These are phyloP conservation scores for Camelina laxa DNA, from an alignment of 345 rosid species.

Conservation along the genomic window DNA sequence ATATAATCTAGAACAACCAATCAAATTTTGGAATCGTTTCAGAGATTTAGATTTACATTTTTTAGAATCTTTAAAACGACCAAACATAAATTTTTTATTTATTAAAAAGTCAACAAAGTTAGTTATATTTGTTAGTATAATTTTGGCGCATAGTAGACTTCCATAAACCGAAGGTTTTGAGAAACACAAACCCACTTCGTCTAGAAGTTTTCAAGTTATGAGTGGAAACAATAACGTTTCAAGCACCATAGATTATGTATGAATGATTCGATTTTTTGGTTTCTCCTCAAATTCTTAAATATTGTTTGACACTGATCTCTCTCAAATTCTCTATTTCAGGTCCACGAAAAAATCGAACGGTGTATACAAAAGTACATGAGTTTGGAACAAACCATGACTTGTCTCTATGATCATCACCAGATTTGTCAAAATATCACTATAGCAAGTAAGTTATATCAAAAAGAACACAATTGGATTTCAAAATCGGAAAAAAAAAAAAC, in stretches of 20 bases:
- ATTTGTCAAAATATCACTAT: neutral
- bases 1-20: too few relatives aligned
- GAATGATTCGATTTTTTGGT: neutral
- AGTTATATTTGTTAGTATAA: too few relatives aligned
- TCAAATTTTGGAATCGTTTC: too few relatives aligned
- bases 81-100: too few relatives aligned
- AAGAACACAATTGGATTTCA: neutral
- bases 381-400: neutral
- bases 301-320: neutral
- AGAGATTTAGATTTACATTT: too few relatives aligned
- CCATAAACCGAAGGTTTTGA: too few relatives aligned
- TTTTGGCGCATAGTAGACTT: too few relatives aligned
- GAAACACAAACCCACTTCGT: too few relatives aligned
- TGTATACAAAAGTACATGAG: slow-evolving; percentile 21
- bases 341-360: neutral
- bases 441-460: neutral
- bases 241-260: neutral
- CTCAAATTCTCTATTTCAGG: neutral
- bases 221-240: neutral
- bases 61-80: too few relatives aligned
- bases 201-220: neutral
- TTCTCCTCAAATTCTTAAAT: neutral
- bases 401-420: neutral
- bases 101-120: too few relatives aligned
- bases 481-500: neutral